A percentile compares a stretch with the other conserved stretches of the same genome.
Evolutionary conservation across 2,329 filamentous ascomycete genomes (phyloP).

Genomic region (Xylariaceae sp.): DNA sequence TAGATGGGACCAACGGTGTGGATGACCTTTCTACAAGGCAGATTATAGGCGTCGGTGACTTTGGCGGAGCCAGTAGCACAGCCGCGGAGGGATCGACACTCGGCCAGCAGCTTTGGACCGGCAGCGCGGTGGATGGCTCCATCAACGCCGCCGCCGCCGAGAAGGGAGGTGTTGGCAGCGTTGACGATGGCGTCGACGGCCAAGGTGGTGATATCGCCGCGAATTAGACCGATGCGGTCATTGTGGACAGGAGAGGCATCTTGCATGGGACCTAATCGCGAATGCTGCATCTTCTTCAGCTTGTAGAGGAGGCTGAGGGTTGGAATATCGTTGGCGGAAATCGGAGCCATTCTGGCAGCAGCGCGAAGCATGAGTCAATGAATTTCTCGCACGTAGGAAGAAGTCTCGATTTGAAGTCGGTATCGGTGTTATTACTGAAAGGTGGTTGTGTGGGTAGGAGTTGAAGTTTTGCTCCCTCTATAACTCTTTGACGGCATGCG

Average conservation of each 20-base stretch:
- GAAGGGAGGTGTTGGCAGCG: constrained; percentile 79
- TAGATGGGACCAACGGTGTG: constrained; percentile 92
- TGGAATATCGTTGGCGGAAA: constrained; percentile 61
- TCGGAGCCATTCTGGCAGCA: constrained; percentile 45
- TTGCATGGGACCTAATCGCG: constrained; percentile 29
- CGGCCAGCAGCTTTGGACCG: constrained; percentile 68
- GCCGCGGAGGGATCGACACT: constrained; percentile 74
- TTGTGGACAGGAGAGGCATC: constrained; percentile 58
- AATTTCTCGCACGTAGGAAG: not conserved
- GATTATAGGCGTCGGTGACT: constrained; percentile 77
- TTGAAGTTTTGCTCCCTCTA: too few relatives aligned
- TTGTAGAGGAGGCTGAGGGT: constrained; percentile 71
- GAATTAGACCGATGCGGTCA: constrained; percentile 71
- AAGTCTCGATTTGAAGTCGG: not conserved
- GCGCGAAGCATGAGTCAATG: constrained; percentile 25
- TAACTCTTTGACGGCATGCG: too few relatives aligned
- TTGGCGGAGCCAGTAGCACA: constrained; percentile 81
- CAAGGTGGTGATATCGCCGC: constrained; percentile 82
- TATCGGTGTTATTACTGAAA: not conserved
- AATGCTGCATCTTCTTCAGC: constrained; percentile 51
- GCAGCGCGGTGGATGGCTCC: constrained; percentile 87
- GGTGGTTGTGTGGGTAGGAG: too few relatives aligned
- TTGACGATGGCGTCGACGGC: constrained; percentile 87
- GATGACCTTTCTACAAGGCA: constrained; percentile 81
- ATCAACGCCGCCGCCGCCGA: constrained; percentile 90